Conservation (phyloP, 768 basidiomycete genomes). For the Chalciporus pseudorubinellus region DNA sequence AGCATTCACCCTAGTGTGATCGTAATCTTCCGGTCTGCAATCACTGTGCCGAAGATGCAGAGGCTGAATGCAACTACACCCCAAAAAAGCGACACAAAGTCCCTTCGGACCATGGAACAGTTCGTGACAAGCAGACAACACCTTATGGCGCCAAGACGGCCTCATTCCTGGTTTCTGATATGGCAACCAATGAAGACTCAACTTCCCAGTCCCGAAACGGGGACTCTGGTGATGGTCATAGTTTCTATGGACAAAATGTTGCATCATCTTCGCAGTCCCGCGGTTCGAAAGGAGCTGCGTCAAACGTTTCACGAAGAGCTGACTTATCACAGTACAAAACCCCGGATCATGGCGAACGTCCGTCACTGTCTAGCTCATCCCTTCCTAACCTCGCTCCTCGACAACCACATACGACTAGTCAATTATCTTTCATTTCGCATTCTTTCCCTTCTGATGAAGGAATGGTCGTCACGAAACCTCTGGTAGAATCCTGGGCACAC, state of each 20-base stretch:
- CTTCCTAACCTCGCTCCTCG: slow-evolving; percentile 24
- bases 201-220: slow-evolving; percentile 11
- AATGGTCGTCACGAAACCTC: slow-evolving; percentile 38
- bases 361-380: slow-evolving; percentile 15
- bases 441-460: slow-evolving; percentile 38
- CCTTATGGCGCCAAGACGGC: slow-evolving; percentile 48
- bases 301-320: slow-evolving; percentile 18
- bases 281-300: slow-evolving; percentile 25
- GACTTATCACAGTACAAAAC: slow-evolving; percentile 19
- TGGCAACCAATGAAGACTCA: slow-evolving; percentile 33
- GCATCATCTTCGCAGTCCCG: slow-evolving; percentile 34
- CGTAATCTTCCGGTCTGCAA: slow-evolving; percentile 70
- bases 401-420: slow-evolving; percentile 22
- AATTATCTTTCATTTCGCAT: slow-evolving; percentile 46
- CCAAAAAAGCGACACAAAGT: slow-evolving; percentile 67
- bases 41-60: slow-evolving; percentile 52
- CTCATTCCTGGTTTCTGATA: slow-evolving; percentile 46
- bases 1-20: slow-evolving; percentile 51
- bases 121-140: slow-evolving; percentile 36
- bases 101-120: slow-evolving; percentile 39
- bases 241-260: slow-evolving; percentile 49
- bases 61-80: slow-evolving; percentile 66
- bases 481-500: slow-evolving; percentile 59
- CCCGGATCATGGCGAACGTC: slow-evolving; percentile 25
- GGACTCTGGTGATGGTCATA: slow-evolving; percentile 34